phyloP scores from a whole-genome alignment of 2,329 filamentous ascomycete species.

The Curvularia verruculosa region DNA sequence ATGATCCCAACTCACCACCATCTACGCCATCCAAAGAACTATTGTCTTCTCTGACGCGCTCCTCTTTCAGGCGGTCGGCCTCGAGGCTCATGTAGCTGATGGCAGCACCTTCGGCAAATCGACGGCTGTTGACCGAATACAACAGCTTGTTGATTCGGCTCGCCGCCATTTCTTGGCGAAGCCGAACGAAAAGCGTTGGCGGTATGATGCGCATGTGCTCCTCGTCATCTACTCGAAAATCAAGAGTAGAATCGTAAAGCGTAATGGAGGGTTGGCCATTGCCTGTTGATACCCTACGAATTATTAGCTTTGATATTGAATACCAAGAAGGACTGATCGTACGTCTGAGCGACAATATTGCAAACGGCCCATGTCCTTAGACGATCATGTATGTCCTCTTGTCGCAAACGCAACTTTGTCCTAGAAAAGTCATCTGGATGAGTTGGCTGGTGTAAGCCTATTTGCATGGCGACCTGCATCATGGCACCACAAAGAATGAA shows the following conservation, averaged over 20 bases:
- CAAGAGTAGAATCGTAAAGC: constrained; percentile 75
- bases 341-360: constrained; percentile 81
- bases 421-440: constrained; percentile 84
- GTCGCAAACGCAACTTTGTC: constrained; percentile 74
- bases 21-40: constrained; percentile 43
- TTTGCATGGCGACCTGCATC: constrained; percentile 86
- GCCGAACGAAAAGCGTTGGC: constrained; percentile 44
- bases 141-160: constrained; percentile 47
- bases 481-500: constrained; percentile 82
- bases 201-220: constrained; percentile 47
- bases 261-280: constrained; percentile 82
- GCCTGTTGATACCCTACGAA: constrained; percentile 73
- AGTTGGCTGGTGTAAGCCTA: constrained; percentile 79
- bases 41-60: constrained; percentile 31
- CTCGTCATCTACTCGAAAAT: constrained; percentile 47
- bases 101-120: constrained; percentile 40
- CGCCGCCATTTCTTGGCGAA: constrained; percentile 49
- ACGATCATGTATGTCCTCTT: constrained; percentile 78
- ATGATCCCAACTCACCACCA: constrained; percentile 31
- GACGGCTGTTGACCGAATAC: constrained; percentile 42
- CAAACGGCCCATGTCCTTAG: constrained; percentile 83
- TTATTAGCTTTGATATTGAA: constrained; percentile 22
- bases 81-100: constrained; percentile 46
- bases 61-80: constrained; percentile 45
- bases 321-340: constrained; percentile 24